phyloP scores from a whole-genome alignment of 225 moss, liverwort and hornwort species.

The Sphagnum tenellum region DNA sequence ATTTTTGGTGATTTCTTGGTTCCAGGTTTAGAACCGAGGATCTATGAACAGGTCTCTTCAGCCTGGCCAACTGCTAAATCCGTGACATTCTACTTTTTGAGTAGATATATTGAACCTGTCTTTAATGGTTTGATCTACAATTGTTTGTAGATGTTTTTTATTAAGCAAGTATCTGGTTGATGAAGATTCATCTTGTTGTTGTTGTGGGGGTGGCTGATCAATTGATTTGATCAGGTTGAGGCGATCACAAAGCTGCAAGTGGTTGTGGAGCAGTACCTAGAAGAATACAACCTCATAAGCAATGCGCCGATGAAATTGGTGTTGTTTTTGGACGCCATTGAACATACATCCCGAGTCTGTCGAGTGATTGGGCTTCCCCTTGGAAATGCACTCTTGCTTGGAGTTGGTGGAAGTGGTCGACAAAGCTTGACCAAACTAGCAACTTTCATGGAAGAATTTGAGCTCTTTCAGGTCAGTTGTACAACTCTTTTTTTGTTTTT shows the following conservation, averaged over 20 bases:
- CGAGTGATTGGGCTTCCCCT: constrained; percentile 73
- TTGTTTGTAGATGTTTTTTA: too few relatives aligned
- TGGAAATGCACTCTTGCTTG: constrained; percentile 76
- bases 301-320: constrained; percentile 91
- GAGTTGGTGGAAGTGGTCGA: constrained; percentile 86
- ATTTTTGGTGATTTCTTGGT: constrained; percentile 68
- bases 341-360: constrained; percentile 77
- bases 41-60: constrained; percentile 49
- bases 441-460: constrained; percentile 67
- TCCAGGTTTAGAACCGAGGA: constrained; percentile 38
- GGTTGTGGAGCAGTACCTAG: constrained; percentile 53
- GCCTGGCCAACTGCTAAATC: too few relatives aligned
- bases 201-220: too few relatives aligned
- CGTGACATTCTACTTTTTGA: too few relatives aligned
- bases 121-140: too few relatives aligned
- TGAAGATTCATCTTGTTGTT: too few relatives aligned
- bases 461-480: constrained; percentile 52
- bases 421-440: constrained; percentile 80
- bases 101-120: too few relatives aligned
- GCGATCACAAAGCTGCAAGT: constrained; percentile 49
- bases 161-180: too few relatives aligned
- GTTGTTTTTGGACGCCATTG: constrained; percentile 84
- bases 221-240: constrained; percentile 31
- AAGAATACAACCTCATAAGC: constrained; percentile 61
- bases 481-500: too few relatives aligned